Percentiles rank a stretch among this genome's conserved stretches.
Conservation (phyloP, 2,329 filamentous ascomycete genomes). For the Sporothrix inflata region DNA sequence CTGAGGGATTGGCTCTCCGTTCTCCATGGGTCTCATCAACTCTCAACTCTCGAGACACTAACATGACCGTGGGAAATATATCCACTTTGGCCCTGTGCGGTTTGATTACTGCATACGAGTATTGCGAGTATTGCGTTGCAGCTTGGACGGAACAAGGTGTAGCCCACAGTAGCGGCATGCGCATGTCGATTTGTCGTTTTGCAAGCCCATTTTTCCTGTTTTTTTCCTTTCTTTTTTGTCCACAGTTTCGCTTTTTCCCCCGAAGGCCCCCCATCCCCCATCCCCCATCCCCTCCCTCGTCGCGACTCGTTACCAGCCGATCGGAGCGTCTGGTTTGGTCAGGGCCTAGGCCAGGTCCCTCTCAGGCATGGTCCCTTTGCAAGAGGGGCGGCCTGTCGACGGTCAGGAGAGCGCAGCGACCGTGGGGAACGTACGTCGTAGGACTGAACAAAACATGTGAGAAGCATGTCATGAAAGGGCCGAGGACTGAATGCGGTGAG, state of each 20-base stretch:
- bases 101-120: constrained; percentile 20
- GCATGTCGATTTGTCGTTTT: not conserved
- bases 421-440: no score
- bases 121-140: constrained; percentile 13
- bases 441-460: not conserved
- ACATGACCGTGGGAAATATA: constrained; percentile 13
- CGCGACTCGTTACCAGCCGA: constrained; percentile 14
- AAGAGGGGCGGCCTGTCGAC: not conserved
- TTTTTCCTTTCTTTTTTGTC: not conserved
- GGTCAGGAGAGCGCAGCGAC: not conserved
- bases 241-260: not conserved
- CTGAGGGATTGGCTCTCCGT: constrained; percentile 5
- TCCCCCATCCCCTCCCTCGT: not conserved
- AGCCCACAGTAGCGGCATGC: constrained; percentile 19
- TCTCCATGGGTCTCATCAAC: not conserved
- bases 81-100: constrained; percentile 20
- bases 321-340: constrained; percentile 17
- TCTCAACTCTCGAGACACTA: not conserved
- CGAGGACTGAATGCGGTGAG: not conserved
- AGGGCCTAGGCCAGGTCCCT: constrained; percentile 1
- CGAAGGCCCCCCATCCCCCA: not conserved
- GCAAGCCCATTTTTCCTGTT: not conserved
- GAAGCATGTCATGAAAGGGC: not conserved
- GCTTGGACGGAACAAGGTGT: not conserved
- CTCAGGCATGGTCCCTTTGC: not conserved